A percentile compares a stretch with the other conserved stretches of the same genome.
phyloP scores from a whole-genome alignment of 257 asterid species.

The Forsythia viridissima region DNA sequence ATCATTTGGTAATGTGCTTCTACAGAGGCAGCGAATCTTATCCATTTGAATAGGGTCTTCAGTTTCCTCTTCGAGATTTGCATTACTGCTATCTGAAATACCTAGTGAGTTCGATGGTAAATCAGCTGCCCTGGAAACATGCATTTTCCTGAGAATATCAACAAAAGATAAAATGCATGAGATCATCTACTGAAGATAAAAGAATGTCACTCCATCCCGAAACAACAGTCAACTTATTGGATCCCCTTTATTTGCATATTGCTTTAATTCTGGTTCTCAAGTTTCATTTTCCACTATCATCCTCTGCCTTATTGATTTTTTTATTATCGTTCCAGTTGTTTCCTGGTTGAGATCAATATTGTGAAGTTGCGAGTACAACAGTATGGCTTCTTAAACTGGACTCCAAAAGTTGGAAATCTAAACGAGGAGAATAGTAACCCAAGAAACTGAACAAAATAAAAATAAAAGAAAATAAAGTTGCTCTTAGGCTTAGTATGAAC shows the following conservation, averaged over 20 bases:
- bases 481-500: background rate
- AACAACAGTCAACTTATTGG: background rate
- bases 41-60: slow-evolving; percentile 61
- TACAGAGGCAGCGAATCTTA: slow-evolving; percentile 86
- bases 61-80: slow-evolving; percentile 58
- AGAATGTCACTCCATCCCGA: background rate
- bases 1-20: slow-evolving; percentile 69
- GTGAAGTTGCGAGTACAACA: slow-evolving; percentile 2
- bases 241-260: background rate
- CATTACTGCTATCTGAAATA: slow-evolving; percentile 57
- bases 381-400: slow-evolving; percentile 5
- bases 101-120: slow-evolving; percentile 74
- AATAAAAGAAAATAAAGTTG: background rate
- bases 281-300: slow-evolving; percentile 6
- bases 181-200: slow-evolving; percentile 5
- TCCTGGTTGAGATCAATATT: slow-evolving; percentile 13
- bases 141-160: slow-evolving; percentile 72
- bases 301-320: slow-evolving; percentile 1
- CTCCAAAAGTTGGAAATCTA: slow-evolving; percentile 12
- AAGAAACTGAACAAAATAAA: background rate
- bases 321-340: slow-evolving; percentile 10
- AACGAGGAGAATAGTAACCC: slow-evolving; percentile 3
- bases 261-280: slow-evolving; percentile 6
- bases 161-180: slow-evolving; percentile 13
- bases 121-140: slow-evolving; percentile 76